A percentile compares a stretch with the other conserved stretches of the same genome.
phyloP scores from a whole-genome alignment of 2,329 filamentous ascomycete genomes.

The Neonectria magnoliae region DNA sequence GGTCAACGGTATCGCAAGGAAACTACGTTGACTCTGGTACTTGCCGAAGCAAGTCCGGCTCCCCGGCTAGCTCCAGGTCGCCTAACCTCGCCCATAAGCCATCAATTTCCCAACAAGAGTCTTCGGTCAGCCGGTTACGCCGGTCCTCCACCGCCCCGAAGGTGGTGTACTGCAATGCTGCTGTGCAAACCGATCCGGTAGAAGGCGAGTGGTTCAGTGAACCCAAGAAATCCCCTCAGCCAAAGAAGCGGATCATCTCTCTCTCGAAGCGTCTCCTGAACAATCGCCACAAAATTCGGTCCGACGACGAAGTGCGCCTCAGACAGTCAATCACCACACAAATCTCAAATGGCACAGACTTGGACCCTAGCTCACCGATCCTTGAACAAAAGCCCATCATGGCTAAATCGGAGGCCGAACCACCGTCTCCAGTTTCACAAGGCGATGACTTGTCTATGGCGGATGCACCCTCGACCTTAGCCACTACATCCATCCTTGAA shows the following conservation, averaged over 20 bases:
- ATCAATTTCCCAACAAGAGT: slow-evolving; percentile 42
- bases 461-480: slow-evolving; percentile 47
- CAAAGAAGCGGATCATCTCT: slow-evolving; percentile 61
- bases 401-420: slow-evolving; percentile 33
- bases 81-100: slow-evolving; percentile 47
- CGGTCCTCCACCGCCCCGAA: slow-evolving; percentile 52
- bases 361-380: slow-evolving; percentile 53
- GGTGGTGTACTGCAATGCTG: slow-evolving; percentile 60
- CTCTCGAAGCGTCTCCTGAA: slow-evolving; percentile 64
- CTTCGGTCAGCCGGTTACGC: slow-evolving; percentile 45
- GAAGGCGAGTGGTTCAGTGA: slow-evolving; percentile 64
- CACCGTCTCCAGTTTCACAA: slow-evolving; percentile 38
- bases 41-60: slow-evolving; percentile 63
- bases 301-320: slow-evolving; percentile 52
- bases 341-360: slow-evolving; percentile 46
- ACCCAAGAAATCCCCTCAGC: slow-evolving; percentile 47
- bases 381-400: slow-evolving; percentile 43
- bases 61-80: slow-evolving; percentile 57
- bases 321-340: slow-evolving; percentile 36
- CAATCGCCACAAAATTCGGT: slow-evolving; percentile 55
- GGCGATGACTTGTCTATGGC: slow-evolving; percentile 40
- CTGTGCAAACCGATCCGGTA: slow-evolving; percentile 65
- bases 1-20: slow-evolving; percentile 47
- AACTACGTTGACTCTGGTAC: slow-evolving; percentile 65
- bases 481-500: slow-evolving; percentile 30